Evolutionary conservation across 257 asterid species (phyloP).

Genomic region (Ajuga chamaepitys): DNA sequence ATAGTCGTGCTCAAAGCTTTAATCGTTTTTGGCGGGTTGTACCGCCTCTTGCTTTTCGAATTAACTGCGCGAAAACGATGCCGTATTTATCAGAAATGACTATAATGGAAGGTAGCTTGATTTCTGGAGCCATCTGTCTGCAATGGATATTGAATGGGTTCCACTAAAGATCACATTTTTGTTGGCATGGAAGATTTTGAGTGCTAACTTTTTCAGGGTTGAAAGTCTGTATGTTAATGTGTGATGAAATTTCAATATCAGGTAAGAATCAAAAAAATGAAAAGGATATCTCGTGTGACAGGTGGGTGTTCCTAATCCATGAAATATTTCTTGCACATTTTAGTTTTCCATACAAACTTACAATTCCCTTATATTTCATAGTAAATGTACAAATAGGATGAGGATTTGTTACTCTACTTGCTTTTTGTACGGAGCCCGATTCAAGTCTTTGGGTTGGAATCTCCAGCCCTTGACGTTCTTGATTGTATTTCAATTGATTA

Average conservation of each 20-base stretch:
- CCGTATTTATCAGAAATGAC: not conserved
- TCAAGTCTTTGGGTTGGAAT: too few relatives aligned
- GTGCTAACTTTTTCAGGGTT: conserved; percentile 10
- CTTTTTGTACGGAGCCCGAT: too few relatives aligned
- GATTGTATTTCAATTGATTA: too few relatives aligned
- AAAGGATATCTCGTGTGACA: not conserved
- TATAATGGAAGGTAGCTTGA: not conserved
- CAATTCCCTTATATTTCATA: too few relatives aligned
- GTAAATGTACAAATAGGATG: too few relatives aligned
- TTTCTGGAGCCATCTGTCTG: conserved; percentile 3
- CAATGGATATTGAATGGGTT: not conserved
- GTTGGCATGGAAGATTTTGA: conserved; percentile 13
- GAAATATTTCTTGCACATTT: not conserved
- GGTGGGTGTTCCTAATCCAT: not conserved
- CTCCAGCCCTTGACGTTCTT: too few relatives aligned
- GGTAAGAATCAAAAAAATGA: not conserved
- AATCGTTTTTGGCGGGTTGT: conserved; percentile 28
- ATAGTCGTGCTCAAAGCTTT: conserved; percentile 11
- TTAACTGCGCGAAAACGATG: conserved; percentile 12
- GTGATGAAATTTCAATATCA: not conserved
- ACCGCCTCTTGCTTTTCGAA: conserved; percentile 38
- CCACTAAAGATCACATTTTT: conserved; percentile 14
- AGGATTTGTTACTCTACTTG: too few relatives aligned
- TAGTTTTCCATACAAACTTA: not conserved
- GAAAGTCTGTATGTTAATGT: not conserved